Conservation (phyloP, 345 rosid genomes). For the Sisymbrium irio region DNA sequence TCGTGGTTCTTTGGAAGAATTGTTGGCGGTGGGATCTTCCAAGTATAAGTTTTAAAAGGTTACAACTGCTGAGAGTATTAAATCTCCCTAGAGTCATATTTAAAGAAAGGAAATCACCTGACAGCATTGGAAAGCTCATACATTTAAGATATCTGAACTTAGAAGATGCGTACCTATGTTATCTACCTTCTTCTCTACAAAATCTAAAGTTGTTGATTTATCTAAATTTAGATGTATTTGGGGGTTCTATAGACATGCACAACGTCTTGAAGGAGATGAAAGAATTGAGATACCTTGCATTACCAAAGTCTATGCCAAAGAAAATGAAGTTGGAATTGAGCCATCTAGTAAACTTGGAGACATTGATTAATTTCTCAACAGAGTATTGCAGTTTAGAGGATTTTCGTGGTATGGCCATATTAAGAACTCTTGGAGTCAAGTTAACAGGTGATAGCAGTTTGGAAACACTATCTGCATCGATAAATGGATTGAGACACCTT, state of each 20-base stretch:
- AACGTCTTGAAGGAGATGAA: slow-evolving; percentile 18
- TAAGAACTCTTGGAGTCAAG: neutral
- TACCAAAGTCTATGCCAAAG: neutral
- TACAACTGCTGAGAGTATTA: slow-evolving; percentile 31
- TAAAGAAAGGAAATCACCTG: neutral
- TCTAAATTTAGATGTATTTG: neutral
- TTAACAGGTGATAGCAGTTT: neutral
- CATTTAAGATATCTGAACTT: neutral
- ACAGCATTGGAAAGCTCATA: slow-evolving; percentile 33
- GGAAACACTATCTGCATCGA: neutral
- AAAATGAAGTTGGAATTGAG: neutral
- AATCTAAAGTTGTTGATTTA: neutral
- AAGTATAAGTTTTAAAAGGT: neutral
- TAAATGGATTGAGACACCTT: neutral
- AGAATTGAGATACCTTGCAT: slow-evolving; percentile 8
- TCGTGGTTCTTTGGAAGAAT: neutral
- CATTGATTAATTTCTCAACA: neutral
- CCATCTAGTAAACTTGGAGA: neutral
- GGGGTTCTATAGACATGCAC: neutral
- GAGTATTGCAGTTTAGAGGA: neutral
- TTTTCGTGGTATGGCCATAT: neutral
- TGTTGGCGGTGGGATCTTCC: neutral
- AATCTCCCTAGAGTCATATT: slow-evolving; percentile 10
- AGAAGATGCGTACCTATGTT: neutral
- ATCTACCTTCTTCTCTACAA: neutral